Base-by-base conservation (phyloP, 768 basidiomycete species). In the Kwoniella sp. region DNA sequence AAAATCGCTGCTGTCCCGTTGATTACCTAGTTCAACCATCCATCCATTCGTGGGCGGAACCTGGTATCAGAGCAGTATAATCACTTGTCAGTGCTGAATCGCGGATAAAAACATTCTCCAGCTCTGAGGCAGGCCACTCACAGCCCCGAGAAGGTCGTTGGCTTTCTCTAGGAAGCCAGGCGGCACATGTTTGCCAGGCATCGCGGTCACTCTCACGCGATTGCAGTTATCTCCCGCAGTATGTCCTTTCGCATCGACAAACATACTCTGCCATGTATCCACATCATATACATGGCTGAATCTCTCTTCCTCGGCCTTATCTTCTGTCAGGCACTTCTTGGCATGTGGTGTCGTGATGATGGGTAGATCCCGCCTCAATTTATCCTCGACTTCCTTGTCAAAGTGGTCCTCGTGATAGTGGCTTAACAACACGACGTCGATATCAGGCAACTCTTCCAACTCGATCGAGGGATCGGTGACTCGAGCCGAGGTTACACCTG, bases 361-460 rank as follows among this genome's bases (percentile, higher is more conserved):
- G 1, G 78, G 80, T 1, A 80, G 60, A 62, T 77, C 74, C 27
- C 71, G 76, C 24, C 80, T 70, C 24, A 81, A 72, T 46, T 67
- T 68, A 44, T 77, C 68, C 54, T 79, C 76, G 22, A 81, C 80
- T 2, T 73, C 64, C 51, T 77, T 69, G 56, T 80, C 79, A 63
- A 81, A 81, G 68, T 80, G 79, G 51, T 80, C 80, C 46, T 59
- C 72, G 55, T 72, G 72, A 44, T 70, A 76, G 64, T 80, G 80
- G 17, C 72, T 74, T 29, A 78, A 68, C 15, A 80, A 58, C 46
- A 81, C 69, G 40, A 77, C 65, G 60, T 80, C 77, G 54, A 81
- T 54, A 54, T 72, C 4, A 7, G 80, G 80, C 25, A 77, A 70
- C 15, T 79, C 70, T 17, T 76, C 64, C 21, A 79, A 60, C 21